These are phyloP conservation scores for Eragrostis curvula DNA, from an alignment of 176 grass and related monocot species.

Conservation along the genomic window DNA sequence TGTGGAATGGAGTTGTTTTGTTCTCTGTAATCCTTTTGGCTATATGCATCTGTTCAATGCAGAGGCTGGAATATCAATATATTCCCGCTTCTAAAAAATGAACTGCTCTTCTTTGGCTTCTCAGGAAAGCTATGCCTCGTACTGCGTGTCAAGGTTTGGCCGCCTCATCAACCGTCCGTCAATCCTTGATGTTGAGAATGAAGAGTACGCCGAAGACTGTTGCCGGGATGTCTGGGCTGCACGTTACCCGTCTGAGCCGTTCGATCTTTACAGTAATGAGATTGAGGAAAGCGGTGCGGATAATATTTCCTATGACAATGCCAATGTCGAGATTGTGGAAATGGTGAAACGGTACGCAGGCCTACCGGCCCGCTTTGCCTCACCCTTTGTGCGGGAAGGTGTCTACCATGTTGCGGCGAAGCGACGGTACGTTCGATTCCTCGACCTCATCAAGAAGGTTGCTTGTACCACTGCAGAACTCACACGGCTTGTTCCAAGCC, in stretches of 20 bases:
- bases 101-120: not conserved
- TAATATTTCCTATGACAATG: not conserved
- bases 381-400: conserved; percentile 65
- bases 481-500: conserved; percentile 60
- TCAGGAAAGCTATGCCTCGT: conserved; percentile 64
- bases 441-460: conserved; percentile 61
- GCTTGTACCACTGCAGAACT: conserved; percentile 4
- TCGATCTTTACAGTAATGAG: conserved; percentile 48
- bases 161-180: conserved; percentile 65
- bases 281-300: conserved; percentile 28
- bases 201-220: conserved; percentile 63
- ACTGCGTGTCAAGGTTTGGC: conserved; percentile 75
- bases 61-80: too few relatives aligned
- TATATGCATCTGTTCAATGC: too few relatives aligned
- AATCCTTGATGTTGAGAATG: conserved; percentile 81
- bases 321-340: conserved; percentile 39
- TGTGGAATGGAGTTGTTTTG: too few relatives aligned
- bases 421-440: conserved; percentile 64
- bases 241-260: conserved; percentile 68
- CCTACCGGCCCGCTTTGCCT: conserved; percentile 51
- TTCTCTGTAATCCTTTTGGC: too few relatives aligned
- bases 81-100: too few relatives aligned
- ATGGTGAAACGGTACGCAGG: conserved; percentile 48
- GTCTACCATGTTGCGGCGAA: conserved; percentile 81
- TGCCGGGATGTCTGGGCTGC: conserved; percentile 79